A percentile compares a stretch with the other conserved stretches of the same genome.
Evolutionary conservation across 2,329 filamentous ascomycete species (phyloP).

Genomic region (Ophiocordyceps camponoti-leonardi): DNA sequence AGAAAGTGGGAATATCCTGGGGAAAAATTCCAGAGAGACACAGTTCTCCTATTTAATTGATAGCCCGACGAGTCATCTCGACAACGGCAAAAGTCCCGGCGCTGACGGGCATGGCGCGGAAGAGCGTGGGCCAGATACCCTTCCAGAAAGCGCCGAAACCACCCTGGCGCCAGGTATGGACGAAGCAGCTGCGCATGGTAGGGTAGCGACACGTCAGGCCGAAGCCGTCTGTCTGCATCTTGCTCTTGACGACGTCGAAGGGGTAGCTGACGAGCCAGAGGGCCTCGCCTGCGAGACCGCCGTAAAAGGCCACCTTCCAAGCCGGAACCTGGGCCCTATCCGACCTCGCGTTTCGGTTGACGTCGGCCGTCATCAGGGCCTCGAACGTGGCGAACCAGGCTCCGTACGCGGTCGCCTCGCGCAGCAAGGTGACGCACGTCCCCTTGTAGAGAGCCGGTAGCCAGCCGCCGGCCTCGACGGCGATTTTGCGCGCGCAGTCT

Average conservation of each 20-base stretch:
- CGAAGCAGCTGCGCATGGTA: conserved; percentile 80
- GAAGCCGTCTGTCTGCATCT: conserved; percentile 97
- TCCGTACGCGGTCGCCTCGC: conserved; percentile 90
- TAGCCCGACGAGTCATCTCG: conserved; percentile 47
- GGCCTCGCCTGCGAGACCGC: conserved; percentile 82
- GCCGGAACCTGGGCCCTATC: conserved; percentile 62
- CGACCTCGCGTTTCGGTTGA: conserved; percentile 50
- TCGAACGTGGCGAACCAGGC: conserved; percentile 93
- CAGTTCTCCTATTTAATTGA: conserved; percentile 24
- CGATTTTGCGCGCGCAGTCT: conserved; percentile 81
- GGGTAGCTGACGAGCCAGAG: conserved; percentile 91
- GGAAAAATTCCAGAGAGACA: too few species aligned
- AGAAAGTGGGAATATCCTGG: not conserved
- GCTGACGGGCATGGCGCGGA: conserved; percentile 93
- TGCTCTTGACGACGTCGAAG: conserved; percentile 95
- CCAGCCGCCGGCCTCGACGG: conserved; percentile 39
- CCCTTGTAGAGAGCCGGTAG: conserved; percentile 71
- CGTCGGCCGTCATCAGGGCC: conserved; percentile 88
- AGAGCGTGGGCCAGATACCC: conserved; percentile 73
- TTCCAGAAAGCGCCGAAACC: conserved; percentile 84
- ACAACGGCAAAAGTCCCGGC: conserved; percentile 92
- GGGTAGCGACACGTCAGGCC: conserved; percentile 53
- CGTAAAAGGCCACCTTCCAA: conserved; percentile 81
- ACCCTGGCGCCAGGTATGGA: conserved; percentile 60
- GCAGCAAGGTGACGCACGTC: conserved; percentile 64